phyloP scores from a whole-genome alignment of 2,329 filamentous ascomycete species.

The Pseudovirgaria hyperparasitica region DNA sequence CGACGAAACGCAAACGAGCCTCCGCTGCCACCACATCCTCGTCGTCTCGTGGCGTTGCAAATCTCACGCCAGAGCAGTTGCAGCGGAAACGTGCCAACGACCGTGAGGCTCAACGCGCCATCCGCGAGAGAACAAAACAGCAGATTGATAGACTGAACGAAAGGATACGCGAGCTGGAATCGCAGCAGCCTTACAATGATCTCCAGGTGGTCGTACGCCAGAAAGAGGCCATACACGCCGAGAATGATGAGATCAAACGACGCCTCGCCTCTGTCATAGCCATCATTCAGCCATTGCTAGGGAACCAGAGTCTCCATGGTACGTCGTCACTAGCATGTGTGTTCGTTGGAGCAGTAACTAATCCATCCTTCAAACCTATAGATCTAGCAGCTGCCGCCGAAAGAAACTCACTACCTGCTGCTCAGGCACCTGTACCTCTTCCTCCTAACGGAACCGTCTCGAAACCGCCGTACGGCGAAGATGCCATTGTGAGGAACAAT shows the following conservation, averaged over 20 bases:
- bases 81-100: constrained; percentile 87
- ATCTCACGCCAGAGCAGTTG: constrained; percentile 76
- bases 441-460: constrained; percentile 3
- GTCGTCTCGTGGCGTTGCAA: constrained; percentile 63
- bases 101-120: constrained; percentile 73
- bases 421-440: constrained; percentile 9
- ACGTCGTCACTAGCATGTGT: constrained; percentile 7
- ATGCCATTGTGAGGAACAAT: too few relatives aligned
- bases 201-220: constrained; percentile 62
- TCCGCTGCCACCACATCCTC: constrained; percentile 19
- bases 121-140: constrained; percentile 67
- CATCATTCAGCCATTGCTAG: constrained; percentile 48
- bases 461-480: too few relatives aligned
- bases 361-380: constrained; percentile 8
- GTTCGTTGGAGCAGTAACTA: not conserved
- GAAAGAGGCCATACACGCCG: constrained; percentile 64
- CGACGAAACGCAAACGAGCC: not conserved
- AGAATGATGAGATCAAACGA: constrained; percentile 67
- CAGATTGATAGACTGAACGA: constrained; percentile 65
- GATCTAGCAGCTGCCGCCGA: constrained; percentile 36
- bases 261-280: constrained; percentile 53
- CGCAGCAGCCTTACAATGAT: constrained; percentile 72
- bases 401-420: constrained; percentile 29
- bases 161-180: constrained; percentile 62
- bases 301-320: constrained; percentile 30